These are phyloP conservation scores for Colletotrichum graminicola DNA, from an alignment of 2,329 filamentous ascomycete genomes.

Conservation along the genomic window DNA sequence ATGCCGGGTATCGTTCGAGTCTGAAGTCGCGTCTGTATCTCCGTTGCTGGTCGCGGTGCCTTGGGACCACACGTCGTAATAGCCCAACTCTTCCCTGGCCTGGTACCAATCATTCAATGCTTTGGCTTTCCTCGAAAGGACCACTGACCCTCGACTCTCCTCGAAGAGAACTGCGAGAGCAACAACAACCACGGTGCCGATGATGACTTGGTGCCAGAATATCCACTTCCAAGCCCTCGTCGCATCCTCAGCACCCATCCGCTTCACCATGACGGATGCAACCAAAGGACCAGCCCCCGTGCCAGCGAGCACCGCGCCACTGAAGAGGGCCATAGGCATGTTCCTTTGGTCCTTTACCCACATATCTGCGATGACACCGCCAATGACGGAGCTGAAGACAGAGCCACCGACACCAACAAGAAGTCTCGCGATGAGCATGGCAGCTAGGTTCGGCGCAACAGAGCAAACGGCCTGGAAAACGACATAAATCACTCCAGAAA, in stretches of 20 bases:
- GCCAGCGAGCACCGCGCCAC: conserved; percentile 81
- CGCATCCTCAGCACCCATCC: conserved; percentile 57
- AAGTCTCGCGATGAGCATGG: conserved; percentile 82
- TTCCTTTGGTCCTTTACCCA: conserved; percentile 85
- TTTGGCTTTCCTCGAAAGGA: conserved; percentile 81
- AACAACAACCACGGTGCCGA: conserved; percentile 72
- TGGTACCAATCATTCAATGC: conserved; percentile 85
- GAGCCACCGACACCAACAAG: conserved; percentile 82
- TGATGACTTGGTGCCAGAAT: conserved; percentile 87
- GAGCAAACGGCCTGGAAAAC: conserved; percentile 80
- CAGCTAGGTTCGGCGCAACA: conserved; percentile 75
- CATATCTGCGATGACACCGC: conserved; percentile 90
- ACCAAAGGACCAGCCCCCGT: conserved; percentile 84
- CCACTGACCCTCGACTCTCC: conserved; percentile 84
- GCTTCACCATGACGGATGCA: conserved; percentile 75
- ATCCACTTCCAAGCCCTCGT: conserved; percentile 76
- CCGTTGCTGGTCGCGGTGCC: conserved; percentile 35
- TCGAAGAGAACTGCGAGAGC: conserved; percentile 78
- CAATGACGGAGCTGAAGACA: conserved; percentile 88
- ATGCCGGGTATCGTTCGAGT: conserved; percentile 26
- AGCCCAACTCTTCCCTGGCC: conserved; percentile 73
- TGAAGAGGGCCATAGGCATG: conserved; percentile 90
- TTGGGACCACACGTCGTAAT: conserved; percentile 61
- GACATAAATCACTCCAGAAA: conserved; percentile 79
- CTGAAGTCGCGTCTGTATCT: conserved; percentile 7